A percentile compares a stretch with the other conserved stretches of the same genome.
These are phyloP conservation scores for Penicillium sp. DNA, from an alignment of 2,329 filamentous ascomycete genomes.

Conservation along the genomic window DNA sequence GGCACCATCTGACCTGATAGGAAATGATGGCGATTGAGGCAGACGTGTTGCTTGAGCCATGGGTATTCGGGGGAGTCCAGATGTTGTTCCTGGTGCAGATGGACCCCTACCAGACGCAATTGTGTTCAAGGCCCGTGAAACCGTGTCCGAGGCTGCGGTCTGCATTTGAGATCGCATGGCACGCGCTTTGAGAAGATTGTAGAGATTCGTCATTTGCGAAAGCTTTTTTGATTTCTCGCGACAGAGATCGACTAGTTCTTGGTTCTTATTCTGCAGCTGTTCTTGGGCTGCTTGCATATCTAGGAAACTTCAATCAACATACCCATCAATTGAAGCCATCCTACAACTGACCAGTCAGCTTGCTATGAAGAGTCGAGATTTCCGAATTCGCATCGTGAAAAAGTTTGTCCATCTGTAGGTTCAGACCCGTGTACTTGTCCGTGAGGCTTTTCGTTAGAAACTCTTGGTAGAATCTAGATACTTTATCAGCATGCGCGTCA, in stretches of 20 bases:
- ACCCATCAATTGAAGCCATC: not conserved
- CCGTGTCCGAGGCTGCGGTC: constrained; percentile 50
- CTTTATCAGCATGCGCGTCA: too few species aligned
- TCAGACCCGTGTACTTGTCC: constrained; percentile 64
- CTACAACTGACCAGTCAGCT: constrained; percentile 52
- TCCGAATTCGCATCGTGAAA: constrained; percentile 70
- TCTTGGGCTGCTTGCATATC: constrained; percentile 58
- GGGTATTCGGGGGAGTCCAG: not conserved
- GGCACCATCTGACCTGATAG: constrained; percentile 25
- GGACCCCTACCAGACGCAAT: constrained; percentile 14
- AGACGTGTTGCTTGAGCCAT: constrained; percentile 8
- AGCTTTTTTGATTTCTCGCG: constrained; percentile 66
- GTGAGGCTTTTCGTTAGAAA: constrained; percentile 64
- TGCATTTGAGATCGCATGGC: constrained; percentile 52
- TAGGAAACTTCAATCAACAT: constrained; percentile 26
- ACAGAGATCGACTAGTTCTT: constrained; percentile 61
- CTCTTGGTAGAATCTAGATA: constrained; percentile 66
- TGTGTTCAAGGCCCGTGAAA: constrained; percentile 43
- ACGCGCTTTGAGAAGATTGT: constrained; percentile 52
- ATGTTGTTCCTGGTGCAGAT: constrained; percentile 4
- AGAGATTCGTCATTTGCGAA: constrained; percentile 59
- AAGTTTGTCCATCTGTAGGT: constrained; percentile 63
- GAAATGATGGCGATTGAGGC: constrained; percentile 25
- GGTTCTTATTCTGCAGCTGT: constrained; percentile 61
- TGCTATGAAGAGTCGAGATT: constrained; percentile 60